These are phyloP conservation scores for Cladosporium sp. DNA, from an alignment of 2,329 filamentous ascomycete genomes.

Conservation along the genomic window DNA sequence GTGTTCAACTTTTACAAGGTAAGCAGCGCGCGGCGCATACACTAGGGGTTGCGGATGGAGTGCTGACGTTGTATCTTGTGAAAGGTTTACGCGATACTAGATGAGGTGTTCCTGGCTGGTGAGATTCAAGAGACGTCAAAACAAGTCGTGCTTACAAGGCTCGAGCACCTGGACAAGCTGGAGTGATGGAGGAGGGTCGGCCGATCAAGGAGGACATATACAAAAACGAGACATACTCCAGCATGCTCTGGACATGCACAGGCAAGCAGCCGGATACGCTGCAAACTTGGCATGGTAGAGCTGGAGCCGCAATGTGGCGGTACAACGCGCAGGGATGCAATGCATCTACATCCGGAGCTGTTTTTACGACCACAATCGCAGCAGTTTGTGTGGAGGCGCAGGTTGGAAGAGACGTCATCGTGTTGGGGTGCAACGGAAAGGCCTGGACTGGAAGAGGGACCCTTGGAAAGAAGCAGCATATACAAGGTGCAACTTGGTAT, in stretches of 20 bases:
- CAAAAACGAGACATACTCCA: neutral
- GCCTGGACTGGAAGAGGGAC: neutral
- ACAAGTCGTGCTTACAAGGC: slow-evolving; percentile 87
- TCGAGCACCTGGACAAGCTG: slow-evolving; percentile 95
- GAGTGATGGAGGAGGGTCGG: slow-evolving; percentile 56
- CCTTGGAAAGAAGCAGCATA: neutral
- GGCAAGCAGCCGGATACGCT: neutral
- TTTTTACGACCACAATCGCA: neutral
- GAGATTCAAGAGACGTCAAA: slow-evolving; percentile 99
- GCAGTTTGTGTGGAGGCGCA: neutral
- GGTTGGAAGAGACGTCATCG: neutral
- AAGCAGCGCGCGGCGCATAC: slow-evolving; percentile 28
- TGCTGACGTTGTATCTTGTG: slow-evolving; percentile 18
- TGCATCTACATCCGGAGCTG: neutral
- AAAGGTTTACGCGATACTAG: slow-evolving; percentile 95
- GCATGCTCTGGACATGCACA: neutral
- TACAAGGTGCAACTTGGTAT: neutral
- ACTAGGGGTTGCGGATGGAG: neutral
- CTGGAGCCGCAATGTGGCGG: neutral
- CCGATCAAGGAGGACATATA: neutral
- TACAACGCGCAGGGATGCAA: neutral
- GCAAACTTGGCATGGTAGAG: neutral
- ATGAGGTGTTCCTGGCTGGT: slow-evolving; percentile 95
- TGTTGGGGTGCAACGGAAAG: neutral
- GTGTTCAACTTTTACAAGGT: slow-evolving; percentile 73